Conservation (phyloP, 768 basidiomycete species). For the Russula sp. region DNA sequence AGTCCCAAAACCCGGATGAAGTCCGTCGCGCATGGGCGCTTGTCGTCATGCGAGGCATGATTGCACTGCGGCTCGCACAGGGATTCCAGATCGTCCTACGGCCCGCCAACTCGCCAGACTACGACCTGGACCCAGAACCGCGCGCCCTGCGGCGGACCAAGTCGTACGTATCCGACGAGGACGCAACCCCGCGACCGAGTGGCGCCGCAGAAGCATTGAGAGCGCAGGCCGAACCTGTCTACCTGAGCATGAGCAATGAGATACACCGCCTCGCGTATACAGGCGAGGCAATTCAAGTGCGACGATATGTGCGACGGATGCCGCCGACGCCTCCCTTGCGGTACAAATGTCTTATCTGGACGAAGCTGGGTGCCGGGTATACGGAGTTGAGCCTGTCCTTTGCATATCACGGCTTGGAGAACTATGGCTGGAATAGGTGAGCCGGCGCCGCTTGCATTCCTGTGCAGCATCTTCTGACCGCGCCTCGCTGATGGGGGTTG, state of each 20-base stretch:
- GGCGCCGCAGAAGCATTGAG: conserved; percentile 64
- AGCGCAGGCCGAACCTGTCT: conserved; percentile 65
- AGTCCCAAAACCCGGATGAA: conserved; percentile 47
- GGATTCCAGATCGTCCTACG: conserved; percentile 90
- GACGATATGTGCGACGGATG: conserved; percentile 75
- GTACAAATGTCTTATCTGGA: conserved; percentile 93
- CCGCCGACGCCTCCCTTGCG: conserved; percentile 55
- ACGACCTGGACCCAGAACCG: conserved; percentile 31
- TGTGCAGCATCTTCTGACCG: not conserved
- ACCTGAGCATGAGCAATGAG: conserved; percentile 91
- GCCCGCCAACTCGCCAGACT: conserved; percentile 29
- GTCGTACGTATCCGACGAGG: conserved; percentile 53
- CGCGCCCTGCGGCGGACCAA: conserved; percentile 43
- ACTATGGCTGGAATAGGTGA: conserved; percentile 83
- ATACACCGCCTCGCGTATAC: conserved; percentile 91
- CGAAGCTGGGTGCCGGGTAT: conserved; percentile 82
- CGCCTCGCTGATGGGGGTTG: not conserved
- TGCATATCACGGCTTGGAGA: conserved; percentile 69
- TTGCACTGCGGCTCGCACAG: conserved; percentile 83
- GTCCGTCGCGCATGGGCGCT: conserved; percentile 66
- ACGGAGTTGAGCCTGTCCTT: conserved; percentile 74
- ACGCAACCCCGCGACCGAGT: conserved; percentile 45
- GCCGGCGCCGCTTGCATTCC: conserved; percentile 14
- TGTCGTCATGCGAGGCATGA: conserved; percentile 88
- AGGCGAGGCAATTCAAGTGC: conserved; percentile 85